Percentiles rank a stretch among this genome's conserved stretches.
phyloP scores from a whole-genome alignment of 2,329 filamentous ascomycete genomes.

The Emericellopsis cladophorae region DNA sequence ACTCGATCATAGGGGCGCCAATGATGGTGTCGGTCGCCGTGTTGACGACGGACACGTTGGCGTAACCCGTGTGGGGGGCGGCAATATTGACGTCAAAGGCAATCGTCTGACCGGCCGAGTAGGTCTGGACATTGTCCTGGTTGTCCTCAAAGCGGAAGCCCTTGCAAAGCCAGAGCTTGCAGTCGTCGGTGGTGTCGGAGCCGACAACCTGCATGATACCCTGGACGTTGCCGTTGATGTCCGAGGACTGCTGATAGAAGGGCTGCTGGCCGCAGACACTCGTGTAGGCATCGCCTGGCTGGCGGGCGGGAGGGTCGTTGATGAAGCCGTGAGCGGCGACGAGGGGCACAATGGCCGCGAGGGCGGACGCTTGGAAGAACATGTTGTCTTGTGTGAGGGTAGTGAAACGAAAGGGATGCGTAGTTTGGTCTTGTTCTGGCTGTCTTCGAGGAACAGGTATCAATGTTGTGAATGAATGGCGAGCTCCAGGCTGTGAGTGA shows the following conservation, averaged over 20 bases:
- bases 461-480: too few species aligned
- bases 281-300: conserved; percentile 27
- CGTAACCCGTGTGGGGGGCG: conserved; percentile 30
- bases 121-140: conserved; percentile 25
- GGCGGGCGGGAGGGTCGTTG: conserved; percentile 24
- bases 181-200: conserved; percentile 9
- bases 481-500: too few species aligned
- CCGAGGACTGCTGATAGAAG: conserved; percentile 15
- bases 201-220: conserved; percentile 18
- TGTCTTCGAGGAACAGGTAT: too few species aligned
- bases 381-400: conserved; percentile 7
- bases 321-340: conserved; percentile 31
- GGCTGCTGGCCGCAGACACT: conserved; percentile 29
- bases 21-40: conserved; percentile 37
- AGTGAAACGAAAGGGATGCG: too few species aligned
- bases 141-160: conserved; percentile 33
- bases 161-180: conserved; percentile 33
- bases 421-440: too few species aligned
- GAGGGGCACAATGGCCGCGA: conserved; percentile 13
- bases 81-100: conserved; percentile 25
- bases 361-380: conserved; percentile 9
- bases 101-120: conserved; percentile 27
- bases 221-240: conserved; percentile 25
- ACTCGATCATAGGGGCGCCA: conserved; percentile 38
- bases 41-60: conserved; percentile 46